Evolutionary conservation across 2,329 filamentous ascomycete genomes (phyloP), one percentile per base, ranked within the genome.

Genomic region (Aureobasidium sp.): DNA sequence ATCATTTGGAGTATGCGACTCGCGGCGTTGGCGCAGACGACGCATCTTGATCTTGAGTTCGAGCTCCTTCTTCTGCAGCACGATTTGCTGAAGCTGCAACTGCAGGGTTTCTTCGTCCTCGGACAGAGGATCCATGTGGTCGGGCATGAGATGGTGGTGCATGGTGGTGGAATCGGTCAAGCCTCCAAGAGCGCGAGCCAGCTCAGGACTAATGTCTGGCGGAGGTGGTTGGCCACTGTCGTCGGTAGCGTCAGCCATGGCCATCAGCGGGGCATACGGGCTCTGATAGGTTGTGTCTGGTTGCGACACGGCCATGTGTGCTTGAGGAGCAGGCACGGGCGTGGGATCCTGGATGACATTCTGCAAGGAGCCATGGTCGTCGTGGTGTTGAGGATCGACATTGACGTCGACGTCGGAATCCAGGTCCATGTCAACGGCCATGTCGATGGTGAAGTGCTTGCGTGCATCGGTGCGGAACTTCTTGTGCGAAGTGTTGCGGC

Each of bases 31-130:
- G 48, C 68, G 68, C 60, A 74, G 52, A 15, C 71, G 67, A 39
- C 69, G 69, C 69, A 73, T 69, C 59, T 72, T 71, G 42, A 74
- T 64, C 66, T 73, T 73, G 6, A 74, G 67, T 61, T 73, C 72
- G n/a, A 73, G 66, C 51, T 73, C 71, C 14, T 70, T 70, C 65
- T 72, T 73, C 62, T 73, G 69, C 55, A 74, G 64, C 20, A 67
- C 70, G 31, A 74, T 73, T 62, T 73, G 71, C 62, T 73, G 68
- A 9, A 74, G 66, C 62, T 74, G 67, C 27, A 74, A 63, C 61
- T 74, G 68, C 8, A 74, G 62, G 4, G 69, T 73, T 64, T 74
- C 72, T 56, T 73, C 71, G 53, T 74, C 72, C 2, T 74, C 71
- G 9, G 68, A 66, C 17, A 69, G 61, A 22, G 70, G 69, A 20